These are phyloP conservation scores for Starmerella roubikii DNA, from an alignment of 805 yeast species.

Conservation along the genomic window DNA sequence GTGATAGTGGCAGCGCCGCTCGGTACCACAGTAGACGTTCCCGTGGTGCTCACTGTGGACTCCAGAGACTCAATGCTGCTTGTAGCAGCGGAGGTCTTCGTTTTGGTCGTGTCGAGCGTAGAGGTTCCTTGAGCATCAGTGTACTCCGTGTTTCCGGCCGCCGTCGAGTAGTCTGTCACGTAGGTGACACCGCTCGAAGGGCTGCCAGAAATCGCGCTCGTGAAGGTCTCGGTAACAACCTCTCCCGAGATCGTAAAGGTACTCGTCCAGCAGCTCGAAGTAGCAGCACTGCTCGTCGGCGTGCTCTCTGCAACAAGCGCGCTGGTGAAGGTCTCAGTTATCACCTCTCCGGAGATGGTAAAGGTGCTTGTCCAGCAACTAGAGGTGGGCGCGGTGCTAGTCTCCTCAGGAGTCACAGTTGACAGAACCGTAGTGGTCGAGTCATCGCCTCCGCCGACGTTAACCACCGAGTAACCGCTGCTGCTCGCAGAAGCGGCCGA, in stretches of 20 bases:
- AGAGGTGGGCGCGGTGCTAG: background rate
- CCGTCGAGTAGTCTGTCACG: constrained; percentile 10
- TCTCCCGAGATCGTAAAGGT: constrained; percentile 6
- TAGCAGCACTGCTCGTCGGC: background rate
- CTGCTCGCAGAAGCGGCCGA: constrained; percentile 2
- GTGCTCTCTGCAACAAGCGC: constrained; percentile 2
- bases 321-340: constrained; percentile 3
- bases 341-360: constrained; percentile 6
- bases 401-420: background rate
- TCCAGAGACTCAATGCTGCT: background rate
- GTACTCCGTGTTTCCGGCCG: constrained; percentile 4
- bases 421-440: constrained; percentile 11
- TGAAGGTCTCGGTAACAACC: constrained; percentile 5
- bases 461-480: constrained; percentile 20
- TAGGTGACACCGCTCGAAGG: constrained; percentile 1
- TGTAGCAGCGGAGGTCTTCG: constrained; percentile 1
- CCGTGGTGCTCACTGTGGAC: constrained; percentile 1
- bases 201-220: background rate
- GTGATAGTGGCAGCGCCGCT: background rate
- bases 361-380: constrained; percentile 11
- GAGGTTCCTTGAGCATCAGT: background rate
- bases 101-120: constrained; percentile 1
- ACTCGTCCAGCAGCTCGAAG: constrained; percentile 11
- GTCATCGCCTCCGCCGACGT: constrained; percentile 19
- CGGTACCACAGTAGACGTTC: constrained; percentile 1